Conservation (phyloP, 257 asterid genomes). For the Plantago ovata region DNA sequence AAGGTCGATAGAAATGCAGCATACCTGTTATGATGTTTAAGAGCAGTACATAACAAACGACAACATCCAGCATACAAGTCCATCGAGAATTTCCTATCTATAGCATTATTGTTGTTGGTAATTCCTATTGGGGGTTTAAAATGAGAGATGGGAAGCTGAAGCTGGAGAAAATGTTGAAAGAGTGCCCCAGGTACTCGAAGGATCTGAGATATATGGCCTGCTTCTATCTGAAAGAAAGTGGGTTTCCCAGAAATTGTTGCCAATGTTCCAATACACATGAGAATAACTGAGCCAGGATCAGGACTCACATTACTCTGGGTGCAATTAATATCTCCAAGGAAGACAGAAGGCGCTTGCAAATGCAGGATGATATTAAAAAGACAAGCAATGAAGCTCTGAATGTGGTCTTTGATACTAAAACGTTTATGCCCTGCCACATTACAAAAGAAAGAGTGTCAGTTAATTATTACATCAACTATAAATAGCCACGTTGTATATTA, state of each 20-base stretch:
- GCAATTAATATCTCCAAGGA: conserved; percentile 31
- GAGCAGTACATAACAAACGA: conserved; percentile 60
- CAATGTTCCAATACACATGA: conserved; percentile 66
- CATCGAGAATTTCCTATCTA: conserved; percentile 44
- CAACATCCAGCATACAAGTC: conserved; percentile 81
- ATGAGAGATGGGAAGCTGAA: conserved; percentile 33
- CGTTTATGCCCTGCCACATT: conserved; percentile 62
- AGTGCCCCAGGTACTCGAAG: conserved; percentile 76
- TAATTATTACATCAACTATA: neutral
- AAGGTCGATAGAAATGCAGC: conserved; percentile 10
- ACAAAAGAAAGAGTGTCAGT: conserved; percentile 22
- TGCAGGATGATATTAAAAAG: conserved; percentile 74
- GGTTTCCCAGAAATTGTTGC: conserved; percentile 64
- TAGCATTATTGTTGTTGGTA: conserved; percentile 20
- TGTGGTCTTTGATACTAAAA: conserved; percentile 52
- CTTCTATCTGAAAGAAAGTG: conserved; percentile 50
- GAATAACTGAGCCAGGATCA: conserved; percentile 76
- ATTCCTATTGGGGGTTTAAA: conserved; percentile 17
- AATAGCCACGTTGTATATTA: too few relatives aligned
- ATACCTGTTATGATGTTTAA: conserved; percentile 78
- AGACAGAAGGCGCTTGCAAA: conserved; percentile 68
- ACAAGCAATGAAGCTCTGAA: conserved; percentile 64
- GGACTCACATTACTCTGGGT: conserved; percentile 38
- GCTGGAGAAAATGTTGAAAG: conserved; percentile 59
- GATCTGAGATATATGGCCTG: conserved; percentile 54